Conservation (phyloP, 2,329 filamentous ascomycete species). For the Penicillium sp. region DNA sequence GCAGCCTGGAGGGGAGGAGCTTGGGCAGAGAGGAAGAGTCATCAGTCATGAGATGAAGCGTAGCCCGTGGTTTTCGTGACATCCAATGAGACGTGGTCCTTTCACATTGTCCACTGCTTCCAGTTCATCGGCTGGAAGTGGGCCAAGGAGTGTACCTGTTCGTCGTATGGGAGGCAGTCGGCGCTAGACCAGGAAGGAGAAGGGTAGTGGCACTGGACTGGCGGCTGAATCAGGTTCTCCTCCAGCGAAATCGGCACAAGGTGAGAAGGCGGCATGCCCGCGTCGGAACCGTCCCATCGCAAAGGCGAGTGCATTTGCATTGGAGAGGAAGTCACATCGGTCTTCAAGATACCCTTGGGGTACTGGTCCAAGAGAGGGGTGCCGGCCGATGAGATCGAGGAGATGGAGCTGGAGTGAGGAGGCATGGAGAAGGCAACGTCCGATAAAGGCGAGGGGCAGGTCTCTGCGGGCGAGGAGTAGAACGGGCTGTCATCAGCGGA, state of each 20-base stretch:
- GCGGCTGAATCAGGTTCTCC: conserved; percentile 39
- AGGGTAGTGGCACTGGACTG: conserved; percentile 29
- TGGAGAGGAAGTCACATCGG: conserved; percentile 38
- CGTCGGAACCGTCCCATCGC: conserved; percentile 39
- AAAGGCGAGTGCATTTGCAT: conserved; percentile 35
- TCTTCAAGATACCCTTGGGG: conserved; percentile 35
- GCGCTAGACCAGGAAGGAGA: conserved; percentile 28
- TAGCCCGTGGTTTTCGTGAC: background rate
- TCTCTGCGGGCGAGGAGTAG: conserved; percentile 46
- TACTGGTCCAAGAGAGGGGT: conserved; percentile 39
- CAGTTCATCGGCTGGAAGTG: conserved; percentile 25
- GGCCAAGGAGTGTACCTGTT: conserved; percentile 25
- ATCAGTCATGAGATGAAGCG: background rate
- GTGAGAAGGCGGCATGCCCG: conserved; percentile 32
- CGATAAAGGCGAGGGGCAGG: conserved; percentile 47
- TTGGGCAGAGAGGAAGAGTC: background rate
- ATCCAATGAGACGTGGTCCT: background rate
- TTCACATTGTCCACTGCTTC: conserved; percentile 26
- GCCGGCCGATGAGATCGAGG: conserved; percentile 38
- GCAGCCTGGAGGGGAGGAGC: background rate
- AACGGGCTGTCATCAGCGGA: conserved; percentile 44
- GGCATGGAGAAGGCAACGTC: conserved; percentile 39
- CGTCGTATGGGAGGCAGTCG: conserved; percentile 29
- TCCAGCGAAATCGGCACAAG: conserved; percentile 39
- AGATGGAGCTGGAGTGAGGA: conserved; percentile 32